Evolutionary conservation across 495 filamentous ascomycete genomes (phyloP).

Genomic region (Viridothelium virens): DNA sequence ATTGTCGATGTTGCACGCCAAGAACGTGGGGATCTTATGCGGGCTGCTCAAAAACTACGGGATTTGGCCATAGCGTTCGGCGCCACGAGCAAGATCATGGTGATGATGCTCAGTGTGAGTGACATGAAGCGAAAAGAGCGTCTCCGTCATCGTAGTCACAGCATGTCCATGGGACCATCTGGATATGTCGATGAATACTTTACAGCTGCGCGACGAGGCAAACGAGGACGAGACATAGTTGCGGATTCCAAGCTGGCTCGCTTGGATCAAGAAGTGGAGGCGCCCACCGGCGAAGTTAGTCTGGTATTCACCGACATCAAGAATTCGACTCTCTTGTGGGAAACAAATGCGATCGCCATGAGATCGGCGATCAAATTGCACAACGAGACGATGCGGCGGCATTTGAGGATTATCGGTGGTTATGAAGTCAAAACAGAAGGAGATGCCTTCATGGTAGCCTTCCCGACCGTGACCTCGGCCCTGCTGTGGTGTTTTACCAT

Average conservation of each 20-base stretch:
- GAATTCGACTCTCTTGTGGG: slow-evolving; percentile 95
- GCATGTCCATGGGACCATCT: slow-evolving; percentile 72
- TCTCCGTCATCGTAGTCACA: slow-evolving; percentile 62
- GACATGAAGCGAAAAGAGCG: slow-evolving; percentile 78
- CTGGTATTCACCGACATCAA: slow-evolving; percentile 99
- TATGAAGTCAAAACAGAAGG: slow-evolving; percentile 99
- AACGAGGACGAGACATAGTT: slow-evolving; percentile 59
- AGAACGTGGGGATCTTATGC: slow-evolving; percentile 83
- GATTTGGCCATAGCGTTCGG: slow-evolving; percentile 96
- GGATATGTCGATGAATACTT: slow-evolving; percentile 60
- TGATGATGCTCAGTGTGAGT: slow-evolving; percentile 90
- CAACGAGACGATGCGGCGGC: slow-evolving; percentile 89
- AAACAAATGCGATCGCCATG: slow-evolving; percentile 90
- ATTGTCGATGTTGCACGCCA: slow-evolving; percentile 84
- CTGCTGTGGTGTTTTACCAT: slow-evolving; percentile 94
- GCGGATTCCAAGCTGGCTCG: slow-evolving; percentile 74
- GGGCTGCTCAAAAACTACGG: slow-evolving; percentile 88
- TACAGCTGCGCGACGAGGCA: slow-evolving; percentile 50
- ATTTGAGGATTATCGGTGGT: slow-evolving; percentile 85
- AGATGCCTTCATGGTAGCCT: slow-evolving; percentile 99
- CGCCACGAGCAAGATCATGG: slow-evolving; percentile 89
- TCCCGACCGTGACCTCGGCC: slow-evolving; percentile 87
- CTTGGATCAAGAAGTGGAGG: slow-evolving; percentile 80
- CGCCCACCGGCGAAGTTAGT: slow-evolving; percentile 78
- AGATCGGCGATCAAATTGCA: slow-evolving; percentile 89